These are phyloP conservation scores for Steccherinum ochraceum DNA, from an alignment of 768 basidiomycete genomes.

Conservation along the genomic window DNA sequence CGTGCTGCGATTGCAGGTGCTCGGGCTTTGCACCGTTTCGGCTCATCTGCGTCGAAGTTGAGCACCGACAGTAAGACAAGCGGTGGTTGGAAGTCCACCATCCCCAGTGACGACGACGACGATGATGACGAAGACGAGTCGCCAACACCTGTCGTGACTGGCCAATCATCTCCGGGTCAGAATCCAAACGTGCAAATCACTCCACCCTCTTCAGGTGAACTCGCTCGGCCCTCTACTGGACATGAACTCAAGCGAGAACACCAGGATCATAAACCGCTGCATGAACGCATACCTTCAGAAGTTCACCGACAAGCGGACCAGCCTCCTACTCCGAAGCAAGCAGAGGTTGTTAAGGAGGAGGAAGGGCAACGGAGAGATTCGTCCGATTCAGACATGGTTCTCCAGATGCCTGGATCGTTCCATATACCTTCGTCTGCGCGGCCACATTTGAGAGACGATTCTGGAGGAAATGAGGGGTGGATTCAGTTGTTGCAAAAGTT, in stretches of 20 bases:
- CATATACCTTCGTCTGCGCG: not conserved
- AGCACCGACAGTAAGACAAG: constrained; percentile 21
- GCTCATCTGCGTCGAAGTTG: constrained; percentile 14
- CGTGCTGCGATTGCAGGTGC: constrained; percentile 55
- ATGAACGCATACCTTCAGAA: constrained; percentile 14
- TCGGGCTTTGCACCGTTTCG: constrained; percentile 29
- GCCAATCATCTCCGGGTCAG: constrained; percentile 1
- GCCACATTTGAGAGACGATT: no score
- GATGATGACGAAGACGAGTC: constrained; percentile 27
- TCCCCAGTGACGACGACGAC: constrained; percentile 16
- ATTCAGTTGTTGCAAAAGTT: not conserved
- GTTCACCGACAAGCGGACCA: constrained; percentile 8
- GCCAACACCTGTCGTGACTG: not conserved
- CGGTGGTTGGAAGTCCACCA: constrained; percentile 26
- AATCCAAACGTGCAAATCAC: not conserved
- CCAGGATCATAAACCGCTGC: constrained; percentile 17
- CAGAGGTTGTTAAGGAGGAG: not conserved
- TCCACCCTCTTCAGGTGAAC: not conserved
- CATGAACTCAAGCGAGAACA: constrained; percentile 20
- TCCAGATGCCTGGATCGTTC: constrained; percentile 12
- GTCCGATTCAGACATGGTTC: constrained; percentile 4
- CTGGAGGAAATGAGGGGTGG: not conserved
- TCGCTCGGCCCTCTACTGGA: constrained; percentile 8
- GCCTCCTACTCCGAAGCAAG: not conserved
- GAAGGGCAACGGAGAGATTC: not conserved